Evolutionary conservation across 257 asterid species (phyloP).

Genomic region (Scutellaria barbata): DNA sequence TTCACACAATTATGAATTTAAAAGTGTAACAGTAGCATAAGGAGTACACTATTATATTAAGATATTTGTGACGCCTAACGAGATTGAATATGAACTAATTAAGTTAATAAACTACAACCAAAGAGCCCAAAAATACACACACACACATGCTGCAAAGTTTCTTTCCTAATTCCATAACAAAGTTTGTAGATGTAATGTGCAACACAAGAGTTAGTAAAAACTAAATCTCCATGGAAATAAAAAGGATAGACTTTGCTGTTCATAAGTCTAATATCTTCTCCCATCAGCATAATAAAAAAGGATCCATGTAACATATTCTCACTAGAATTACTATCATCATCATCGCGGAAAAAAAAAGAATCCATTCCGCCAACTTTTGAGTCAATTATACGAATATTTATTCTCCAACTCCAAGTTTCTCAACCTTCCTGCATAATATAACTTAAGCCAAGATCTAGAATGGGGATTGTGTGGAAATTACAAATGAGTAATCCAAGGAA

Average conservation of each 20-base stretch:
- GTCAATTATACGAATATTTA: too few species aligned
- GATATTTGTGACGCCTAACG: slow-evolving; percentile 17
- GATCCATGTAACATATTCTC: background rate
- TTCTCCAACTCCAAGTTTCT: background rate
- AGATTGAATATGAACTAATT: slow-evolving; percentile 4
- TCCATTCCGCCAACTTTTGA: background rate
- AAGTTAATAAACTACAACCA: background rate
- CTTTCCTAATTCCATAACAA: background rate
- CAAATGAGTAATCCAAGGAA: slow-evolving; percentile 2
- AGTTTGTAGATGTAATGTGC: background rate
- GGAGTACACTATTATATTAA: background rate
- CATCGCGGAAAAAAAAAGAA: background rate
- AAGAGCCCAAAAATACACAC: background rate
- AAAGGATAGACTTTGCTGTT: background rate
- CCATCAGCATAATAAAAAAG: background rate
- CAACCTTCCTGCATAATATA: background rate
- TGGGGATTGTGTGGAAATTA: background rate
- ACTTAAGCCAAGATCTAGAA: background rate
- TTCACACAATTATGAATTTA: slow-evolving; percentile 1
- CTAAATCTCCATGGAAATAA: background rate
- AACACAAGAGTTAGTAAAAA: background rate
- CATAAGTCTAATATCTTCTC: background rate
- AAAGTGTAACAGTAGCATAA: background rate
- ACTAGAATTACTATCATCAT: slow-evolving; percentile 2
- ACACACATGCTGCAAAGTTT: background rate